Percentiles rank a stretch among this genome's conserved stretches.
Conservation (phyloP, 2,329 filamentous ascomycete species). For the Coccinonectria pachysandricola region DNA sequence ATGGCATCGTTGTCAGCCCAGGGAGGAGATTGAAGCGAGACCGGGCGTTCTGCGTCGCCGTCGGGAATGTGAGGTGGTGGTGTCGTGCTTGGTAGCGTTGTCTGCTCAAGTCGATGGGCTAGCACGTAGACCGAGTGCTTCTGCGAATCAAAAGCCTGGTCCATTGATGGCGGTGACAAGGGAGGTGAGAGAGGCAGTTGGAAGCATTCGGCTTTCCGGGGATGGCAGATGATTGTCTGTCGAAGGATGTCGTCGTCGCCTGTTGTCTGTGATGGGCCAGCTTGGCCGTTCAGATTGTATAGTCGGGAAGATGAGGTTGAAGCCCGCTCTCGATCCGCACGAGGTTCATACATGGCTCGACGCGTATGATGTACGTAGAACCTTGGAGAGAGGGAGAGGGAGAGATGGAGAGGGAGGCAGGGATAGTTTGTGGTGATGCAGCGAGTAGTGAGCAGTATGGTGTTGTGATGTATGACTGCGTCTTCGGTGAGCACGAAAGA, state of each 20-base stretch:
- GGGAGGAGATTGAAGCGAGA: too few relatives aligned
- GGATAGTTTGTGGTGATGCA: too few relatives aligned
- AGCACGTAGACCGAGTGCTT: constrained; percentile 13
- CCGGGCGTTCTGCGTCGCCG: too few relatives aligned
- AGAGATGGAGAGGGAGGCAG: constrained; percentile 6
- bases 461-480: too few relatives aligned
- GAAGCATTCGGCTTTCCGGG: too few relatives aligned
- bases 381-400: constrained; percentile 4
- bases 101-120: constrained; percentile 12
- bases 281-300: constrained; percentile 3
- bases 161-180: constrained; percentile 2
- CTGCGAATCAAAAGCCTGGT: too few relatives aligned
- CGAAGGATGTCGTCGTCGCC: too few relatives aligned
- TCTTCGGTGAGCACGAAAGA: too few relatives aligned
- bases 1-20: too few relatives aligned
- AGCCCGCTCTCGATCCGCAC: constrained; percentile 9
- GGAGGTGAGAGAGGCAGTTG: constrained; percentile 8
- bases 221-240: too few relatives aligned
- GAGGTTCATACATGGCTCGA: constrained; percentile 16
- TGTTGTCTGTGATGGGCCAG: constrained; percentile 1
- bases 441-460: too few relatives aligned
- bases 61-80: neutral
- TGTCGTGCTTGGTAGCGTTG: constrained; percentile 13
- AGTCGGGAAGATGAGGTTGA: constrained; percentile 7
- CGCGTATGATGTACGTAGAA: constrained; percentile 2